Conservation (phyloP, 2,329 filamentous ascomycete species). For the Nothophaeocryptopus gaeumannii region DNA sequence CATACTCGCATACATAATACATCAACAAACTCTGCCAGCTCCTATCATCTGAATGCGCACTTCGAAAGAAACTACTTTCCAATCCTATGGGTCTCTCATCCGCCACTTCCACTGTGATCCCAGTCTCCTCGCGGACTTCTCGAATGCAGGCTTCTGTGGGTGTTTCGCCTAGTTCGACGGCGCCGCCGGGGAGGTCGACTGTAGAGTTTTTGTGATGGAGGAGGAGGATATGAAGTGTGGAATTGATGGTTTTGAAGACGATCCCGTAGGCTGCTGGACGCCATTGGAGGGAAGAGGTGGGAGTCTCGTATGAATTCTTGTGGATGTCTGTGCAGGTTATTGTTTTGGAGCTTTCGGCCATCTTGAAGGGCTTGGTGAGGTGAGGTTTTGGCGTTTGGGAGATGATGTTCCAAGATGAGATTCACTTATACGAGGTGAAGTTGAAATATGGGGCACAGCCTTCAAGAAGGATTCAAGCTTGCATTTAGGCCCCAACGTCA, state of each 20-base stretch:
- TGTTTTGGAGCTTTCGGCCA: background rate
- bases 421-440: no score
- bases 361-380: no score
- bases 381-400: no score
- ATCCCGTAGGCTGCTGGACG: constrained; percentile 13
- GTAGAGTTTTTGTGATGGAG: constrained; percentile 2
- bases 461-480: no score
- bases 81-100: background rate
- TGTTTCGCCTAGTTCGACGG: constrained; percentile 10
- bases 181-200: constrained; percentile 12
- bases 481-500: no score
- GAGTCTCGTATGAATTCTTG: background rate
- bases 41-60: background rate
- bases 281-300: constrained; percentile 6
- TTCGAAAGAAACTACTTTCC: constrained; percentile 11
- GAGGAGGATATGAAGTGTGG: background rate
- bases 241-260: background rate
- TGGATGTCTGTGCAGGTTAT: constrained; percentile 6
- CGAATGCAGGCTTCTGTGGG: constrained; percentile 6
- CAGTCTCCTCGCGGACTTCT: constrained; percentile 12
- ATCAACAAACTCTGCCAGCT: constrained; percentile 11
- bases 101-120: background rate
- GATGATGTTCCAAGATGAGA: no score
- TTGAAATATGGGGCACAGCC: no score
- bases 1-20: constrained; percentile 9